Conservation (phyloP, 805 yeast species). For the Nakazawaea sp. region DNA sequence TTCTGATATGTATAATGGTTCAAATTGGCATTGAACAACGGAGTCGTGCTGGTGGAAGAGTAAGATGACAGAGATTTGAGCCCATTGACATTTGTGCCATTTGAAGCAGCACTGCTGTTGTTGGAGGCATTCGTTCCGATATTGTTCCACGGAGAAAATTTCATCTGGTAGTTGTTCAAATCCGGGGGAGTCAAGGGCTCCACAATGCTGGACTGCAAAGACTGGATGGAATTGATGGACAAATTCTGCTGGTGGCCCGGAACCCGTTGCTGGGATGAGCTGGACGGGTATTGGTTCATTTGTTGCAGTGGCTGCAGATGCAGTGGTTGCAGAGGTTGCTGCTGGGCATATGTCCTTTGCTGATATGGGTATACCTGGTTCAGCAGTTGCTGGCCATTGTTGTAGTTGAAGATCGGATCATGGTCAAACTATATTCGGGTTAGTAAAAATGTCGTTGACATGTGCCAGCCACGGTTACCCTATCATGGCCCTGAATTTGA, state of each 20-base stretch:
- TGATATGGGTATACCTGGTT: background rate
- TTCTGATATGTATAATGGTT: background rate
- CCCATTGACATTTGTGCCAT: no score
- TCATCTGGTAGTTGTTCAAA: conserved; percentile 3
- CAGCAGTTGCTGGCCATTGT: no score
- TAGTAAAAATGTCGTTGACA: background rate
- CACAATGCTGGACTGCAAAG: conserved; percentile 8
- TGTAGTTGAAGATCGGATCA: background rate
- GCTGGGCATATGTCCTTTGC: background rate
- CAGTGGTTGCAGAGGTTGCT: background rate
- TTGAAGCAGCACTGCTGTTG: background rate
- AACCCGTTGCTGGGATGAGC: background rate
- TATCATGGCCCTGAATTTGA: background rate
- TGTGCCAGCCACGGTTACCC: background rate
- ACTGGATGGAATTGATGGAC: conserved; percentile 13
- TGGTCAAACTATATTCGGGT: background rate
- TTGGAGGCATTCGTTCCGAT: background rate
- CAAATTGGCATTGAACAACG: background rate
- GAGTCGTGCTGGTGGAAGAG: background rate
- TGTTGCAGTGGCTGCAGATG: background rate
- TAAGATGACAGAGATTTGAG: background rate
- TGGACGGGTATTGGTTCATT: no score
- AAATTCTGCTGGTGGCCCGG: conserved; percentile 10
- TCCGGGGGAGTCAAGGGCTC: conserved; percentile 15
- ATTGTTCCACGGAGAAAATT: conserved; percentile 13